Conservation (phyloP, 495 filamentous ascomycete genomes). For the Viridothelium virens region DNA sequence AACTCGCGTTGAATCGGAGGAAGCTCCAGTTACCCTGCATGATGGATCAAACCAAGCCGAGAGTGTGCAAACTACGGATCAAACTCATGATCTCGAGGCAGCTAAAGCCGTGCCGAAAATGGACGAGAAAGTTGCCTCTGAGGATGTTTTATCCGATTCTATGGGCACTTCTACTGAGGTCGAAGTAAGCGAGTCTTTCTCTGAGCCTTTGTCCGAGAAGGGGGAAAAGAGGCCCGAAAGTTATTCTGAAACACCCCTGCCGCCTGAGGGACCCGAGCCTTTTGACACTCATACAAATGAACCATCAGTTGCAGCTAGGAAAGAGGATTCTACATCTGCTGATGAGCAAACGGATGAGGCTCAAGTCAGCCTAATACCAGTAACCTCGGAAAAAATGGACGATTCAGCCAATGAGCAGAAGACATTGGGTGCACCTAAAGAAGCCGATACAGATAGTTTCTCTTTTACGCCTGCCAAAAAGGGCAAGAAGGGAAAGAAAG, state of each 20-base stretch:
- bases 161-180: slow-evolving; percentile 14
- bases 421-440: slow-evolving; percentile 1
- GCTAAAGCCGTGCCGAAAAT: not conserved
- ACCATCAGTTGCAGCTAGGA: not conserved
- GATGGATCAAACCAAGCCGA: slow-evolving; percentile 12
- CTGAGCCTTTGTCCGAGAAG: slow-evolving; percentile 40
- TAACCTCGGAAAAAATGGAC: slow-evolving; percentile 25
- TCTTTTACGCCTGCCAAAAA: not conserved
- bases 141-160: slow-evolving; percentile 12
- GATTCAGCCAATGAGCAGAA: slow-evolving; percentile 13
- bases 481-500: slow-evolving; percentile 24
- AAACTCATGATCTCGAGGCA: not conserved
- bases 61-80: not conserved
- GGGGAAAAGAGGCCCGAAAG: slow-evolving; percentile 39
- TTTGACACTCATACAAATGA: not conserved
- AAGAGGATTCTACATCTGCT: not conserved
- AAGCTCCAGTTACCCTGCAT: slow-evolving; percentile 17
- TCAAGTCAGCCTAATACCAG: slow-evolving; percentile 27
- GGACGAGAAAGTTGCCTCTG: not conserved
- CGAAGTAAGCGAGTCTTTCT: slow-evolving; percentile 28
- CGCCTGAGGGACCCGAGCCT: not conserved
- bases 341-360: slow-evolving; percentile 30
- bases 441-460: not conserved
- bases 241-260: slow-evolving; percentile 14
- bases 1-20: slow-evolving; percentile 1